Evolutionary conservation across 305 asterid genomes (phyloP).

Genomic region (Salvia sclarea): DNA sequence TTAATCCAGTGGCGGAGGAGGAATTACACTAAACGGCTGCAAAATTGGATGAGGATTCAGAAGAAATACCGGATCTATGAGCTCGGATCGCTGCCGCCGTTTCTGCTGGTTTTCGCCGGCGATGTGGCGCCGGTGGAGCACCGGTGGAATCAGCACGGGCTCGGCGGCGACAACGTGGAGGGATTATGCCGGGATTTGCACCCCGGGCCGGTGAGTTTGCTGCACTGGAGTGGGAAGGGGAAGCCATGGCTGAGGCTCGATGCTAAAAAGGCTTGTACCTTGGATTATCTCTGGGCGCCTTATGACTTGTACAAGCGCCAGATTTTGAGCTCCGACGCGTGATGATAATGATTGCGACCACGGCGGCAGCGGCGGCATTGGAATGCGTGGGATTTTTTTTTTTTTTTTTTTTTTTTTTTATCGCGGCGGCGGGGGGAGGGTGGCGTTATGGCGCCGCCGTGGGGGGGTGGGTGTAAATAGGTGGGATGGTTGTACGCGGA

Average conservation of each 20-base stretch:
- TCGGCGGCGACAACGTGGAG: slow-evolving; percentile 90
- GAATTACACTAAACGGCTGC: slow-evolving; percentile 56
- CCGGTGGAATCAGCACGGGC: slow-evolving; percentile 90
- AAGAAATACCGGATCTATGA: slow-evolving; percentile 66
- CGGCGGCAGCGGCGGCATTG: slow-evolving; percentile 27
- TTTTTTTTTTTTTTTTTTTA: neutral
- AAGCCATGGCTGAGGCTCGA: slow-evolving; percentile 80
- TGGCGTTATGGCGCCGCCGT: slow-evolving; percentile 40
- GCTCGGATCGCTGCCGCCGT: slow-evolving; percentile 78
- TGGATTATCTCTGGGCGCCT: slow-evolving; percentile 77
- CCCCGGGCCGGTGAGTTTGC: slow-evolving; percentile 82
- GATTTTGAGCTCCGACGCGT: slow-evolving; percentile 48
- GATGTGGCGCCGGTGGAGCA: slow-evolving; percentile 71
- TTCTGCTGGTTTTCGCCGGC: slow-evolving; percentile 69
- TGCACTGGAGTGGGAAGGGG: slow-evolving; percentile 92
- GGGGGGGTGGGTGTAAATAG: slow-evolving; percentile 26
- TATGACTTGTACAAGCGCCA: slow-evolving; percentile 63
- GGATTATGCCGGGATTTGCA: slow-evolving; percentile 75
- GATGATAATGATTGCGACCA: slow-evolving; percentile 28
- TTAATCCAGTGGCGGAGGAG: slow-evolving; percentile 52
- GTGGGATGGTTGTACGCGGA: slow-evolving; percentile 13
- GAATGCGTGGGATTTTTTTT: slow-evolving; percentile 9
- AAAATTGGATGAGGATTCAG: slow-evolving; percentile 76
- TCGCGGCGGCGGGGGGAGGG: slow-evolving; percentile 18
- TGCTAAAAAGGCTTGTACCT: slow-evolving; percentile 65